Conservation (phyloP, 108 stramenopile genomes). For the Hondaea fermentalgiana region DNA sequence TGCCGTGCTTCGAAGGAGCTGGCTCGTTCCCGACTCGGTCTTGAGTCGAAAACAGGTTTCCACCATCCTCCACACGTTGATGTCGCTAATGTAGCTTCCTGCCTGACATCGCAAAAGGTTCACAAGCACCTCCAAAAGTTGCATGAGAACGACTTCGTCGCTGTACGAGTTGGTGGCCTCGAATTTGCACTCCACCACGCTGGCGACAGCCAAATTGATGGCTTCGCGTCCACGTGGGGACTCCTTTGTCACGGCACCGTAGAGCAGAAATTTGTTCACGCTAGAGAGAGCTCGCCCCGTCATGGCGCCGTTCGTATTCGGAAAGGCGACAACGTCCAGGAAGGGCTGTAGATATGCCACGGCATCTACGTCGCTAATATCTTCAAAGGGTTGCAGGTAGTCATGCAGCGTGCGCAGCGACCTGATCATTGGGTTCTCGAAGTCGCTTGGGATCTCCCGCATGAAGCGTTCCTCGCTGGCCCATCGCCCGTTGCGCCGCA, state of each 20-base stretch:
- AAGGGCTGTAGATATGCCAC: slow-evolving; percentile 41
- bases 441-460: slow-evolving; percentile 34
- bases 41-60: slow-evolving; percentile 35
- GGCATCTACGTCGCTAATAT: slow-evolving; percentile 47
- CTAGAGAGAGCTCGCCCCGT: slow-evolving; percentile 48
- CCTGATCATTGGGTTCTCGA: slow-evolving; percentile 43
- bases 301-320: slow-evolving; percentile 40
- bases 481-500: slow-evolving; percentile 52
- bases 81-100: slow-evolving; percentile 32
- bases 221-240: slow-evolving; percentile 40
- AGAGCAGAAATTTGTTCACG: slow-evolving; percentile 51
- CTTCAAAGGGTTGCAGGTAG: slow-evolving; percentile 44
- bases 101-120: slow-evolving; percentile 40
- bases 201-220: slow-evolving; percentile 19
- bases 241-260: slow-evolving; percentile 44
- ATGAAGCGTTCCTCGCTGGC: slow-evolving; percentile 37
- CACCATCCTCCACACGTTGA: slow-evolving; percentile 40
- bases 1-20: slow-evolving; percentile 33
- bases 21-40: slow-evolving; percentile 26
- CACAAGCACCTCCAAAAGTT: slow-evolving; percentile 44
- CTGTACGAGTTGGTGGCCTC: slow-evolving; percentile 47
- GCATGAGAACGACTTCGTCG: slow-evolving; percentile 52
- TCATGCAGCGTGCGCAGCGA: slow-evolving; percentile 41
- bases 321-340: slow-evolving; percentile 44
- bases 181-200: slow-evolving; percentile 43